Base-by-base conservation (phyloP, 2,329 filamentous ascomycete species). In the Lizonia empirigonia region DNA sequence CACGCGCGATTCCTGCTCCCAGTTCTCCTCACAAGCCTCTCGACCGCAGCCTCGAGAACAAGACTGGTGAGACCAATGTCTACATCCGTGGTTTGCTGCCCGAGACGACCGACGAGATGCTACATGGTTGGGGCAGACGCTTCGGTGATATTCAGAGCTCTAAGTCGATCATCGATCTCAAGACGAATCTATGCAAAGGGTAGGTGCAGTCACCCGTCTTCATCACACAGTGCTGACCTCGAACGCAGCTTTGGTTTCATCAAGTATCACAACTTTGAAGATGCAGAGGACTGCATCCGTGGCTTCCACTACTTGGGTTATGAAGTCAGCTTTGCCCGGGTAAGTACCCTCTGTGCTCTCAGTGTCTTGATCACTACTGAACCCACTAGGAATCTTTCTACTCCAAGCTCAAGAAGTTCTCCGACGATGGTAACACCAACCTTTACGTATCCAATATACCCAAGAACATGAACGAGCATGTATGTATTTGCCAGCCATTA, bases 401-500 rank as follows among this genome's bases (percentile, higher is more conserved):
- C 75, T 92, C 92, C 62, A 91, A 95, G 64, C 88, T 99, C 65
- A 97, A 99, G 82, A 93, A 94, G 36, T 90, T 97, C 68, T 89
- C 92, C 48, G 93, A 99, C 68, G 89, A 89, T 44, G 69, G 76
- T 33, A 97, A 95, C 37, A 97, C 94, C 59, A 99, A 99, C 72
- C 84, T 99, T 58, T 99, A 99, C 75, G 92, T 97, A 57, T 99
- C 95, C 22, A 99, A 97, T 75, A 83, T 99, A 35, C 94, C 94
- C 27, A 92, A 93, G 76, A 85, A 87, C 57, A 86, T 96, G 82
- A 96, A 90, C 44, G 95, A 99, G 79, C 86, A 90, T 64, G 91
- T 93, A 75, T 71, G 87, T 32, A 35, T 3, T 9, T 19, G 24
- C 36, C 16, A 23, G 8, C 13, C 12, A 12, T 10, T 39, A 7